Base-by-base conservation (phyloP, 2,329 filamentous ascomycete genomes). In the Dactylellina leptospora region DNA sequence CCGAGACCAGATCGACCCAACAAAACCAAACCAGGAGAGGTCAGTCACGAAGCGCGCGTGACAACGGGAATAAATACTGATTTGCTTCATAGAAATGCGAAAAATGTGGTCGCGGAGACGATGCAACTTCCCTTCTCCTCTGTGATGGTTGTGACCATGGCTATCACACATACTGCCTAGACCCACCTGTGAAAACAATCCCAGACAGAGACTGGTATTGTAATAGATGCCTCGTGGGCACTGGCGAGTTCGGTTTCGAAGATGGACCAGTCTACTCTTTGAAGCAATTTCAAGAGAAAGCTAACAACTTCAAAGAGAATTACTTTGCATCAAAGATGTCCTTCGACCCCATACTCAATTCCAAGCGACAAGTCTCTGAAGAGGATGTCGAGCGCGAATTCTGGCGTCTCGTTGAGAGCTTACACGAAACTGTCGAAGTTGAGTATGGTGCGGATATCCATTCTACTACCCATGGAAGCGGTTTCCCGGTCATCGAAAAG, bases 361-460 rank as follows among this genome's bases (percentile, higher is more conserved):
- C 88, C 27, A 88, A 90, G 74, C 86, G 88, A 40, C 89, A 90
- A 0, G 90, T 96, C 27, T 93, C 91, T 0, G 95, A 99, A 79
- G 93, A 97, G 74, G 95, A 97, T 75, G 91, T 99, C 2, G 95
- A 99, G 80, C 88, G 88, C 18, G 95, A 99, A 78, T 99, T 99
- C 79, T 99, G 95, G 95, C 87, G 92, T 76, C 85, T 97, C 6
- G 95, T 97, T 0, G 91, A 95, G 50, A 96, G 93, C 77, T 85
- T 97, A 54, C 93, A 96, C 74, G 95, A 97, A 80, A 96, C 92
- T 0, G 93, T 97, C 0, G 95, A 97, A 79, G 95, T 99, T 1
- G 95, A 99, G 78, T 99, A 99, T 77, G 95, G 95, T 38, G 95
- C 95, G 8, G 95, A 99, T 77, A 97, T 99, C 58, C 95, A 99